A percentile compares a stretch with the other conserved stretches of the same genome.
Evolutionary conservation across 257 asterid species (phyloP).

Genomic region (Nicotiana otophora): DNA sequence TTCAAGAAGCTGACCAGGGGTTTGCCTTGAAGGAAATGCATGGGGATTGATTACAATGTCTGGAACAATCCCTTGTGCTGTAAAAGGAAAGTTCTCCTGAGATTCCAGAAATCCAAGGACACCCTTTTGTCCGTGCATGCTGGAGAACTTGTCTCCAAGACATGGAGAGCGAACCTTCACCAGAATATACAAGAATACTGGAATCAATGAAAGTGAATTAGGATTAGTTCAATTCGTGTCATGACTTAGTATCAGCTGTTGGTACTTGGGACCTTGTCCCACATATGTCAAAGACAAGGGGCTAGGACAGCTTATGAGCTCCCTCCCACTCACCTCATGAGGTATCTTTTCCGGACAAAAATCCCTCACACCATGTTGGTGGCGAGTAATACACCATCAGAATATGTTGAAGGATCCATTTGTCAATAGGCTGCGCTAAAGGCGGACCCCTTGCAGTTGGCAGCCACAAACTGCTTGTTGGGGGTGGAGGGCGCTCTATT

Average conservation of each 20-base stretch:
- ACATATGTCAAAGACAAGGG: slow-evolving; percentile 1
- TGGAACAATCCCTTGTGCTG: slow-evolving; percentile 81
- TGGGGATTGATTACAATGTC: slow-evolving; percentile 95
- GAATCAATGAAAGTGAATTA: background rate
- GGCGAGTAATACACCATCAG: background rate
- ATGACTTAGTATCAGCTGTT: background rate
- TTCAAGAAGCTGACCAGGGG: slow-evolving; percentile 94
- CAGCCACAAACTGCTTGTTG: background rate
- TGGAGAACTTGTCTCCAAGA: slow-evolving; percentile 87
- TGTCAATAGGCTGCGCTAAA: background rate
- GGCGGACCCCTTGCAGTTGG: background rate
- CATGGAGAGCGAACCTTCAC: slow-evolving; percentile 89
- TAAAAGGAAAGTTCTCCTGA: slow-evolving; percentile 87
- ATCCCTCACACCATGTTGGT: background rate
- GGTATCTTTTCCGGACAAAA: background rate
- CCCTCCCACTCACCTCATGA: background rate
- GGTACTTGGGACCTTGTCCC: background rate
- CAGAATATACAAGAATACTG: background rate
- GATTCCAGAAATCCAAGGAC: slow-evolving; percentile 86
- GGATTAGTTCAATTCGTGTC: background rate
- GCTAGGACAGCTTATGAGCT: background rate
- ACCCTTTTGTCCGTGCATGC: slow-evolving; percentile 99
- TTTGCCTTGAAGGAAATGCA: slow-evolving; percentile 95
- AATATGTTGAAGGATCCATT: background rate
- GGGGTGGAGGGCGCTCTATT: background rate